phyloP scores from a whole-genome alignment of 495 filamentous ascomycete genomes.

The Immersiella caudata region DNA sequence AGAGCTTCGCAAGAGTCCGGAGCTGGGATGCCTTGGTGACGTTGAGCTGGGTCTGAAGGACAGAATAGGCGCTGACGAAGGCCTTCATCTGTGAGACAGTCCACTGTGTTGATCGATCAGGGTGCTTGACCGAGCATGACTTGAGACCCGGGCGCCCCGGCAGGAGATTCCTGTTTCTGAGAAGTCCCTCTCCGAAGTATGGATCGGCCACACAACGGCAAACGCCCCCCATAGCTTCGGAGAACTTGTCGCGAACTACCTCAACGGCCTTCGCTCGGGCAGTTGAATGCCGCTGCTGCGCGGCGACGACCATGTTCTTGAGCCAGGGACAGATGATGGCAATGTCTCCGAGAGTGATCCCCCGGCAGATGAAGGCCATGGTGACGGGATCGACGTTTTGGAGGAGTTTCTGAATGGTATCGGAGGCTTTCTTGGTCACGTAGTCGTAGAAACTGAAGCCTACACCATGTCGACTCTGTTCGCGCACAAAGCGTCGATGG shows the following conservation, averaged over 20 bases:
- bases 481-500: background rate
- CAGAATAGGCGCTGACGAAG: constrained; percentile 19
- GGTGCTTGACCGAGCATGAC: background rate
- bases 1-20: constrained; percentile 10
- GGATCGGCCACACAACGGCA: background rate
- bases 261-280: background rate
- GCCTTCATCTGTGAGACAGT: constrained; percentile 13
- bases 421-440: background rate
- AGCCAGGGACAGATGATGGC: constrained; percentile 4
- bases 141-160: background rate
- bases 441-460: background rate
- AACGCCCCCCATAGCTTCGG: background rate
- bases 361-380: background rate
- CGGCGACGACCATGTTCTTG: background rate
- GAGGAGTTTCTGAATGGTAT: background rate
- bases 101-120: background rate
- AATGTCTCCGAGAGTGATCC: constrained; percentile 1
- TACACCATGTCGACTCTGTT: too few species aligned
- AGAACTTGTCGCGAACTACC: background rate
- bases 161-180: too few species aligned
- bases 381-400: background rate
- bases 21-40: constrained; percentile 18
- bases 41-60: constrained; percentile 20
- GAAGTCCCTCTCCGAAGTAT: too few species aligned
- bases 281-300: background rate